Conservation (phyloP, 1,284 basidiomycete species). For the Ceratobasidium sp. region DNA sequence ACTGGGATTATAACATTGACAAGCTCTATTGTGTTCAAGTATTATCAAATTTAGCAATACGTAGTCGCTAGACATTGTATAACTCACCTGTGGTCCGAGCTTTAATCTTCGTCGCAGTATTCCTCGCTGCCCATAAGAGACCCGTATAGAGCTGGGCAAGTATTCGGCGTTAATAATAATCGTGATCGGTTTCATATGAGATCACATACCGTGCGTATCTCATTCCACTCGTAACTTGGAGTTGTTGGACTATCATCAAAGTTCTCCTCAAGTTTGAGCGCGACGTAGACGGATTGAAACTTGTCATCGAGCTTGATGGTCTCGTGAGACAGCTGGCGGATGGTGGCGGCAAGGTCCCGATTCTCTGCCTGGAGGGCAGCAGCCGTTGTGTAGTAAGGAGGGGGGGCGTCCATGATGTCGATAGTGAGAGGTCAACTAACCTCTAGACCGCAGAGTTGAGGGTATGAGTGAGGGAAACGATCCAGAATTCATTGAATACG, state of each 20-base stretch:
- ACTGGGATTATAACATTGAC: background rate
- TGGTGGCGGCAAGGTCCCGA: slow-evolving; percentile 1
- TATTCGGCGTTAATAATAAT: no score
- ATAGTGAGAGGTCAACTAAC: no score
- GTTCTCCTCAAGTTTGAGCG: slow-evolving; percentile 7
- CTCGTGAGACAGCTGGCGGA: slow-evolving; percentile 12
- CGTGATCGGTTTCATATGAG: background rate
- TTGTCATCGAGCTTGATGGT: slow-evolving; percentile 22
- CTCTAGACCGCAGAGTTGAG: no score
- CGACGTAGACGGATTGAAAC: slow-evolving; percentile 12
- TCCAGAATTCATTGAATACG: no score
- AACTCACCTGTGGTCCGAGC: background rate
- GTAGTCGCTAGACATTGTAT: background rate
- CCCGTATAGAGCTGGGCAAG: slow-evolving; percentile 6
- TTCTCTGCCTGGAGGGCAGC: slow-evolving; percentile 13
- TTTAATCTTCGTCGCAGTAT: slow-evolving; percentile 4
- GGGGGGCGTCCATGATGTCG: slow-evolving; percentile 7
- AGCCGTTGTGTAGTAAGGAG: slow-evolving; percentile 14
- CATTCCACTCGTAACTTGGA: slow-evolving; percentile 1
- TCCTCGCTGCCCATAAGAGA: slow-evolving; percentile 12
- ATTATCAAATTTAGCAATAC: no score
- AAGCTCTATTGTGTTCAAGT: background rate
- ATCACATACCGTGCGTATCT: background rate
- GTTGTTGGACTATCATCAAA: slow-evolving; percentile 14
- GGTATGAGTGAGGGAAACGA: no score